Percentiles rank a stretch among this genome's conserved stretches.
These are phyloP conservation scores for Teratosphaeriaceae sp. DNA, from an alignment of 2,329 filamentous ascomycete species.

Conservation along the genomic window DNA sequence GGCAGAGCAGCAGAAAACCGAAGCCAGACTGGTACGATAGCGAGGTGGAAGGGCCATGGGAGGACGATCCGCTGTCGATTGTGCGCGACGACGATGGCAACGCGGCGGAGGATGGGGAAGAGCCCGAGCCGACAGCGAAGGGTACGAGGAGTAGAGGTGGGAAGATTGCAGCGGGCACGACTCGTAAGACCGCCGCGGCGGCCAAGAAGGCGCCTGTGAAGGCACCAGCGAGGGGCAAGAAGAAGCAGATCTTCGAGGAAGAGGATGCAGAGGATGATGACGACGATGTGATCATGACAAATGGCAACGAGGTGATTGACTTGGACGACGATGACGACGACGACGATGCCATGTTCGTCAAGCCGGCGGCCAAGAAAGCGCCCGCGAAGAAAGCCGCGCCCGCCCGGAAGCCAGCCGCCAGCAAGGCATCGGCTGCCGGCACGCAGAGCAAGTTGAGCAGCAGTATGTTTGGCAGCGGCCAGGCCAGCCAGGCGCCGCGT, in stretches of 20 bases:
- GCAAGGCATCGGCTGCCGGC: constrained; percentile 5
- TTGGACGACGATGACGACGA: constrained; percentile 32
- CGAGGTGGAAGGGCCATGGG: constrained; percentile 84
- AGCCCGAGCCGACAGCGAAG: constrained; percentile 31
- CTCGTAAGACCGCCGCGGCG: constrained; percentile 32
- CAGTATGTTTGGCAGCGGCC: constrained; percentile 14
- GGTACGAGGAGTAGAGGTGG: constrained; percentile 42
- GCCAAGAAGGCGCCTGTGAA: constrained; percentile 33
- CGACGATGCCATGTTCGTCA: constrained; percentile 35
- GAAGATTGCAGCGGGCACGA: constrained; percentile 38
- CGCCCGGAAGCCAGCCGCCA: constrained; percentile 3
- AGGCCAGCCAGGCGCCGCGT: constrained; percentile 10
- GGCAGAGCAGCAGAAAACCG: constrained; percentile 44
- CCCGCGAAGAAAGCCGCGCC: constrained; percentile 17
- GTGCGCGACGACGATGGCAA: constrained; percentile 43
- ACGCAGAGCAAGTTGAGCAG: constrained; percentile 17
- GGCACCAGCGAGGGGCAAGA: constrained; percentile 32
- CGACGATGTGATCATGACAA: constrained; percentile 34
- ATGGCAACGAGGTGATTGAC: neutral
- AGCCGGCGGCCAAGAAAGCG: constrained; percentile 14
- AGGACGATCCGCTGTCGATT: constrained; percentile 64
- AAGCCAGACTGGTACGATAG: constrained; percentile 79
- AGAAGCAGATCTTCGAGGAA: constrained; percentile 35
- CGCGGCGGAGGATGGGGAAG: constrained; percentile 40
- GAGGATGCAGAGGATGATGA: constrained; percentile 30